Conservation (phyloP, 192 early-diverging fungal species). For the Pilaira anomala region DNA sequence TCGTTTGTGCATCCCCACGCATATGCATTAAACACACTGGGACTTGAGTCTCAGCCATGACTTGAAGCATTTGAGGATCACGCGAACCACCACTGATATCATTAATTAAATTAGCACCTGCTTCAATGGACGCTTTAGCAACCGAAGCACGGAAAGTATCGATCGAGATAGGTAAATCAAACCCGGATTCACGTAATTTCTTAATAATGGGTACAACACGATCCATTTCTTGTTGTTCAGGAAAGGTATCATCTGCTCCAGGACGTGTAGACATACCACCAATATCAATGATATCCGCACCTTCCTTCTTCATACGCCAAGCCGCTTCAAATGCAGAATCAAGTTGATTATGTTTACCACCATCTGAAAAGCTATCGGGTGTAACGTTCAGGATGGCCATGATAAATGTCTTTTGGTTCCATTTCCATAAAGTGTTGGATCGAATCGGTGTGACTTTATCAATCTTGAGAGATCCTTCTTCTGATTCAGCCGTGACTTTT, state of each 20-base stretch:
- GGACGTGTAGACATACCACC: slow-evolving; percentile 95
- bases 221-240: slow-evolving; percentile 73
- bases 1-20: slow-evolving; percentile 90
- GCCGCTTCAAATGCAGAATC: slow-evolving; percentile 70
- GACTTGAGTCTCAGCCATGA: slow-evolving; percentile 72
- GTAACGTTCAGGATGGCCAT: slow-evolving; percentile 99
- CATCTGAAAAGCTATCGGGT: slow-evolving; percentile 95
- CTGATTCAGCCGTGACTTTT: slow-evolving; percentile 42
- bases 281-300: slow-evolving; percentile 92
- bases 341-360: slow-evolving; percentile 64
- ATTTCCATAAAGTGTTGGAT: slow-evolving; percentile 47
- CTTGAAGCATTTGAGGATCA: slow-evolving; percentile 76
- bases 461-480: slow-evolving; percentile 39
- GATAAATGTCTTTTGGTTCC: slow-evolving; percentile 67
- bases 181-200: slow-evolving; percentile 60
- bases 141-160: slow-evolving; percentile 90
- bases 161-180: slow-evolving; percentile 79
- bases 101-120: slow-evolving; percentile 92
- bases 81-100: slow-evolving; percentile 87
- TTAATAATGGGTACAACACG: slow-evolving; percentile 88
- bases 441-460: slow-evolving; percentile 54
- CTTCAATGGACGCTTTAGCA: slow-evolving; percentile 80
- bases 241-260: slow-evolving; percentile 66
- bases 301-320: slow-evolving; percentile 62
- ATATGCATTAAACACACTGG: slow-evolving; percentile 97